Conservation (phyloP, 1,139 yeast genomes). For the Saccharomyces uvarum region DNA sequence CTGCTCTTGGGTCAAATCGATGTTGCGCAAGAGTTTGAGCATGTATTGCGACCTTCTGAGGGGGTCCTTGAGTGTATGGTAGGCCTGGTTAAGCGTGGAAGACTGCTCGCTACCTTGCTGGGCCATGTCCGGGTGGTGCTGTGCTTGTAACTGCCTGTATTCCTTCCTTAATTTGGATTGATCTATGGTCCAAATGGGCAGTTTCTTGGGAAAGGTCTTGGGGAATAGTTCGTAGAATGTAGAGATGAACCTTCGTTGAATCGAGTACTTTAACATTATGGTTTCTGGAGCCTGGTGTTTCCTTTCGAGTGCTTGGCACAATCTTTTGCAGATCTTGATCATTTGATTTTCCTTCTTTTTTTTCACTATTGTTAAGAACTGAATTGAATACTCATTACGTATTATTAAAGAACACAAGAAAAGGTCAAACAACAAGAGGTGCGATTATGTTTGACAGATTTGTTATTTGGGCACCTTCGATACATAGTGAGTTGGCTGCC, state of each 20-base stretch:
- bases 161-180: conserved; percentile 56
- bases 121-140: conserved; percentile 71
- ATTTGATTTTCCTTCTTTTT: not conserved
- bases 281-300: not conserved
- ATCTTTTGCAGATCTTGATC: not conserved
- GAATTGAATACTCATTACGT: not conserved
- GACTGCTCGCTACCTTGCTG: conserved; percentile 26
- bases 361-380: not conserved
- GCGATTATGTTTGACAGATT: conserved; percentile 4
- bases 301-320: not conserved
- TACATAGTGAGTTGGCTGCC: not conserved
- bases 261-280: not conserved
- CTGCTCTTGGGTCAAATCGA: conserved; percentile 39
- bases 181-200: conserved; percentile 60
- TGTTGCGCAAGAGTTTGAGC: conserved; percentile 36
- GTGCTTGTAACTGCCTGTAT: conserved; percentile 62
- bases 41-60: conserved; percentile 59
- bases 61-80: conserved; percentile 62
- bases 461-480: not conserved
- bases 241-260: conserved; percentile 13
- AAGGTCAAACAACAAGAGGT: not conserved
- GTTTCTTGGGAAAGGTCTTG: conserved; percentile 57
- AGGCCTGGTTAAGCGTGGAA: conserved; percentile 64
- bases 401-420: not conserved
- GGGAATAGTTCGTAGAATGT: conserved; percentile 63